Evolutionary conservation across 116 monocot species (phyloP).

Genomic region (Dioscorea cayenensis): DNA sequence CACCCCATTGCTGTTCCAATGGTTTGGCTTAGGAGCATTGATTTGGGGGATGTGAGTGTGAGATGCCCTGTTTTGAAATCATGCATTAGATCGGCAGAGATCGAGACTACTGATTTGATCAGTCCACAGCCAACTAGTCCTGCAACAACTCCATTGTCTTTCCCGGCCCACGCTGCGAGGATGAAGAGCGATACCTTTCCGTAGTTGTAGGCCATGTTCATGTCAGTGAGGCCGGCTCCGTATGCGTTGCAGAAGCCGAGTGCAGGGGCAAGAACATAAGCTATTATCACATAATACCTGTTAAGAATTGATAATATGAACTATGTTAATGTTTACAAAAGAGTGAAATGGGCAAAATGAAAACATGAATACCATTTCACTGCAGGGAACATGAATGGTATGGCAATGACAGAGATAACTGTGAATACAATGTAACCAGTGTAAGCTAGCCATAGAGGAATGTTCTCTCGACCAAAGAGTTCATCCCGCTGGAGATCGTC

Average conservation of each 20-base stretch:
- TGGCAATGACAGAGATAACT: conserved; percentile 34
- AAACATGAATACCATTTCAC: conserved; percentile 34
- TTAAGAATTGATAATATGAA: too few relatives aligned
- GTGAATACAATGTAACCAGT: conserved; percentile 33
- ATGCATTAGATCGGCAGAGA: conserved; percentile 69
- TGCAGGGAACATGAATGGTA: conserved; percentile 52
- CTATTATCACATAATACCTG: conserved; percentile 31
- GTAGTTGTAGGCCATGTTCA: conserved; percentile 83
- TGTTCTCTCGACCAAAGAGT: conserved; percentile 37
- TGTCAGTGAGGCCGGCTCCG: conserved; percentile 70
- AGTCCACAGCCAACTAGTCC: conserved; percentile 61
- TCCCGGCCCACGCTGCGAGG: conserved; percentile 45
- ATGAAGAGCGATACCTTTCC: conserved; percentile 66
- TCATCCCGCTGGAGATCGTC: conserved; percentile 39
- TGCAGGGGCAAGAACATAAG: conserved; percentile 53
- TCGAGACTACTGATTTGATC: conserved; percentile 59
- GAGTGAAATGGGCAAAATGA: too few relatives aligned
- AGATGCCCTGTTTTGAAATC: conserved; percentile 71
- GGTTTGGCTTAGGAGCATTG: conserved; percentile 56
- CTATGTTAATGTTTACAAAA: too few relatives aligned
- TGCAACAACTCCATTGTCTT: conserved; percentile 47
- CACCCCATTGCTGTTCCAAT: conserved; percentile 65
- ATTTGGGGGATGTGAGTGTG: conserved; percentile 51
- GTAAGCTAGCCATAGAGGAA: conserved; percentile 56
- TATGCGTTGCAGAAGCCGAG: conserved; percentile 79